Evolutionary conservation across 2,329 filamentous ascomycete species (phyloP).

Genomic region (Escovopsis sp.): DNA sequence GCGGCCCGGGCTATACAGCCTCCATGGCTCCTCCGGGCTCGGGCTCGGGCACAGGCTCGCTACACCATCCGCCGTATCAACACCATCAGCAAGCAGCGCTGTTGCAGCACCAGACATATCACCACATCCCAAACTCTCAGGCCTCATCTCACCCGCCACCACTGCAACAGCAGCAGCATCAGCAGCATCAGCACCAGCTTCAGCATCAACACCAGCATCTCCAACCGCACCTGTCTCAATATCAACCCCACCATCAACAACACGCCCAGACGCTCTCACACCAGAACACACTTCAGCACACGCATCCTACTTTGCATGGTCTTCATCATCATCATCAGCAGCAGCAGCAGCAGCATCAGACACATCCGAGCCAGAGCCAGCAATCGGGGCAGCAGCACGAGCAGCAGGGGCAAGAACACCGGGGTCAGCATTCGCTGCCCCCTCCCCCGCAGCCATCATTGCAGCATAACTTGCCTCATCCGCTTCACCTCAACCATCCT

Average conservation of each 20-base stretch:
- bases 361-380: background rate
- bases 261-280: constrained; percentile 2
- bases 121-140: constrained; percentile 8
- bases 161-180: constrained; percentile 10
- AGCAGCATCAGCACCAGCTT: constrained; percentile 5
- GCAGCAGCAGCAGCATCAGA: background rate
- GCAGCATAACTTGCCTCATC: background rate
- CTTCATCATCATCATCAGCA: constrained; percentile 2
- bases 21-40: constrained; percentile 9
- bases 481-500: background rate
- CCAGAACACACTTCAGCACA: constrained; percentile 3
- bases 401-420: constrained; percentile 3
- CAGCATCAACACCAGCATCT: background rate
- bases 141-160: constrained; percentile 10
- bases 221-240: constrained; percentile 3
- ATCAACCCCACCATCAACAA: constrained; percentile 1
- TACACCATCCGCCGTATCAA: constrained; percentile 8
- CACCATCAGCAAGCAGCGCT: constrained; percentile 5
- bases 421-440: constrained; percentile 5
- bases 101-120: constrained; percentile 9
- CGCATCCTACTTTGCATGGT: constrained; percentile 9
- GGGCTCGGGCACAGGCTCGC: constrained; percentile 7
- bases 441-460: constrained; percentile 4
- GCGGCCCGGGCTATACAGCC: constrained; percentile 12
- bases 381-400: constrained; percentile 1